These are phyloP conservation scores for Chaetomidium leptoderma DNA, from an alignment of 495 filamentous ascomycete species.

Conservation along the genomic window DNA sequence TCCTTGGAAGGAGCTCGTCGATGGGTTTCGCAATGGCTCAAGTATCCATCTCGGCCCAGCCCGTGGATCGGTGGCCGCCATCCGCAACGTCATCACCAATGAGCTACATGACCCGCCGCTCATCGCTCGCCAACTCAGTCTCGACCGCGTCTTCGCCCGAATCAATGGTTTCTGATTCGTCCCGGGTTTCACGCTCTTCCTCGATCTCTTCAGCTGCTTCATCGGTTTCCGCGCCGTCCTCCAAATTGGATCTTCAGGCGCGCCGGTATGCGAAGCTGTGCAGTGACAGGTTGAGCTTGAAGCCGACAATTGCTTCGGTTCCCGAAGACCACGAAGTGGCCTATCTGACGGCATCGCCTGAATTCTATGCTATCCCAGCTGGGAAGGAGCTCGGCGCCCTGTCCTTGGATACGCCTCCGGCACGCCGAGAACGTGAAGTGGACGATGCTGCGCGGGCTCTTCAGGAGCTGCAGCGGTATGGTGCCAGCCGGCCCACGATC, in stretches of 20 bases:
- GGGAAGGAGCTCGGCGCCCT: slow-evolving; percentile 52
- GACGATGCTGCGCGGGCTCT: slow-evolving; percentile 63
- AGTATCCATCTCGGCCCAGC: slow-evolving; percentile 54
- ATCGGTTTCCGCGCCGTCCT: slow-evolving; percentile 60
- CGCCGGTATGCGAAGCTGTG: slow-evolving; percentile 70
- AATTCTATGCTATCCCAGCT: slow-evolving; percentile 53
- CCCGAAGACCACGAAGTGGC: slow-evolving; percentile 53
- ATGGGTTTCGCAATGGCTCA: slow-evolving; percentile 80
- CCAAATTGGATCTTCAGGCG: slow-evolving; percentile 75
- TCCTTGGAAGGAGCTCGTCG: slow-evolving; percentile 53
- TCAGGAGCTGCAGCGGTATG: slow-evolving; percentile 55
- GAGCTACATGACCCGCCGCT: slow-evolving; percentile 61
- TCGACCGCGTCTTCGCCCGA: slow-evolving; percentile 82
- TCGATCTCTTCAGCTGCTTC: slow-evolving; percentile 70
- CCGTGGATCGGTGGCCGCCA: slow-evolving; percentile 56
- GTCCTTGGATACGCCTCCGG: slow-evolving; percentile 48
- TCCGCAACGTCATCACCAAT: slow-evolving; percentile 52
- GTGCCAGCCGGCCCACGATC: slow-evolving; percentile 34
- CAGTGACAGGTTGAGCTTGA: slow-evolving; percentile 48
- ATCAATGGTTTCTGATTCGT: slow-evolving; percentile 84
- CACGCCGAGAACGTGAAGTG: slow-evolving; percentile 40
- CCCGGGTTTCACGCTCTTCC: slow-evolving; percentile 67
- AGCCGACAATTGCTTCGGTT: slow-evolving; percentile 47
- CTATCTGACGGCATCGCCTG: slow-evolving; percentile 57
- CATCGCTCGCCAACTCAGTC: slow-evolving; percentile 70